Evolutionary conservation across 768 basidiomycete species (phyloP).

Genomic region (Leccinum boreale): DNA sequence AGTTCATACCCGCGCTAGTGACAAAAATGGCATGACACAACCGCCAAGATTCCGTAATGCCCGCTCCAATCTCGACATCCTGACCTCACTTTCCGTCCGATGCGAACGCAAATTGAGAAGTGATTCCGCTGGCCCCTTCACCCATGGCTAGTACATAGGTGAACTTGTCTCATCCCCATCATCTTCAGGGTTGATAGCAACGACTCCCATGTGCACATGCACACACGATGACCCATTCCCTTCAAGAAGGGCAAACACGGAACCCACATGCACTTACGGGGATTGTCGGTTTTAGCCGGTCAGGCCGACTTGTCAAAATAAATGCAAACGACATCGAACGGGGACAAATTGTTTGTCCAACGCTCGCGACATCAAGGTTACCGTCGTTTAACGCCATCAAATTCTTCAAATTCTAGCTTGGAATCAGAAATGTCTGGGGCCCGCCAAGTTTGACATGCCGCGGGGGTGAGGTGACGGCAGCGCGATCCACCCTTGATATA

Average conservation of each 20-base stretch:
- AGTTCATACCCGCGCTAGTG: background rate
- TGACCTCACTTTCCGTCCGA: background rate
- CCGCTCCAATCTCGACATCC: background rate
- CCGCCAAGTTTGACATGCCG: background rate
- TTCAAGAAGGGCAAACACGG: background rate
- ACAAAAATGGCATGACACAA: conserved; percentile 1
- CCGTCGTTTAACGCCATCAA: background rate
- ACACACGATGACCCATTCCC: background rate
- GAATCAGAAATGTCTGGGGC: too few relatives aligned
- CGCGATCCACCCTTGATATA: background rate
- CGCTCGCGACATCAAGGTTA: background rate
- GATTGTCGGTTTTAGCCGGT: background rate
- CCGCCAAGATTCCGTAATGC: conserved; percentile 16
- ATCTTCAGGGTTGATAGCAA: conserved; percentile 2
- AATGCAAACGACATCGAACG: background rate
- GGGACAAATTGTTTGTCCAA: background rate
- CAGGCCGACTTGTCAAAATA: background rate
- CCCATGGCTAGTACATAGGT: background rate
- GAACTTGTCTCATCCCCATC: conserved; percentile 5
- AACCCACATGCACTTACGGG: background rate
- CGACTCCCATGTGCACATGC: background rate
- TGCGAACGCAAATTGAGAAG: background rate
- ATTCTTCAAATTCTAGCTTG: background rate
- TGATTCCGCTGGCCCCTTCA: background rate
- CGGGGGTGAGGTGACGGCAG: background rate